phyloP scores from a whole-genome alignment of 345 rosid genomes.

The Gossypium thurberi region DNA sequence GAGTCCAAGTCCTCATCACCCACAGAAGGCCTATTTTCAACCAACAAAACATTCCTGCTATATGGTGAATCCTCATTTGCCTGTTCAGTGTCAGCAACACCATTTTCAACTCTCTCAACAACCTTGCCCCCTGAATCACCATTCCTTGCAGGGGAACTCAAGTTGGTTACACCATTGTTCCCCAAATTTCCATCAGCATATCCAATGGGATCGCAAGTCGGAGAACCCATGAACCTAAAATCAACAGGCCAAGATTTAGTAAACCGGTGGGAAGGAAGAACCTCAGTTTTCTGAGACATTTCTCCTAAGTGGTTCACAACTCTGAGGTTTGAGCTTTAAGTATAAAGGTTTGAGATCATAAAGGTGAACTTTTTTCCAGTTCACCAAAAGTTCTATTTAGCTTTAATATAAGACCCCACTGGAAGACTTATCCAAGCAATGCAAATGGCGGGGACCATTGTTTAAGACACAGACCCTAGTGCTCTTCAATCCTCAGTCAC shows the following conservation, averaged over 20 bases:
- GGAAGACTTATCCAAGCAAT: constrained; percentile 30
- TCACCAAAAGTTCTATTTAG: constrained; percentile 31
- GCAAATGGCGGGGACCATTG: constrained; percentile 64
- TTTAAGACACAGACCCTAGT: constrained; percentile 38
- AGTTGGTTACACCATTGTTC: constrained; percentile 15
- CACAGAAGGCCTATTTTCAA: constrained; percentile 43
- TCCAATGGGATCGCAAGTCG: constrained; percentile 34
- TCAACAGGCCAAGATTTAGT: constrained; percentile 70
- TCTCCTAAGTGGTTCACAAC: constrained; percentile 19
- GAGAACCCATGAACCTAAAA: constrained; percentile 48
- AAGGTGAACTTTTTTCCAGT: constrained; percentile 32
- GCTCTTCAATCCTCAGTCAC: constrained; percentile 32
- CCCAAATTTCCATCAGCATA: constrained; percentile 19
- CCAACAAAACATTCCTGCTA: constrained; percentile 25
- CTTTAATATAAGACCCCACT: constrained; percentile 53
- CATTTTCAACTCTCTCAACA: constrained; percentile 30
- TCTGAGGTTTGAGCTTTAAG: constrained; percentile 30
- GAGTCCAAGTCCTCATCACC: constrained; percentile 45
- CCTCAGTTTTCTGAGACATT: constrained; percentile 47
- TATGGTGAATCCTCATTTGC: constrained; percentile 82
- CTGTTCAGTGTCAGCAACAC: constrained; percentile 26
- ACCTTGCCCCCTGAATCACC: constrained; percentile 27
- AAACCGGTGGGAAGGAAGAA: constrained; percentile 46
- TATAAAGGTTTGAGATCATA: constrained; percentile 22
- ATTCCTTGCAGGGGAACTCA: constrained; percentile 41